A percentile compares a stretch with the other conserved stretches of the same genome.
These are phyloP conservation scores for Microcyclosporella mali DNA, from an alignment of 2,329 filamentous ascomycete species.

Conservation along the genomic window DNA sequence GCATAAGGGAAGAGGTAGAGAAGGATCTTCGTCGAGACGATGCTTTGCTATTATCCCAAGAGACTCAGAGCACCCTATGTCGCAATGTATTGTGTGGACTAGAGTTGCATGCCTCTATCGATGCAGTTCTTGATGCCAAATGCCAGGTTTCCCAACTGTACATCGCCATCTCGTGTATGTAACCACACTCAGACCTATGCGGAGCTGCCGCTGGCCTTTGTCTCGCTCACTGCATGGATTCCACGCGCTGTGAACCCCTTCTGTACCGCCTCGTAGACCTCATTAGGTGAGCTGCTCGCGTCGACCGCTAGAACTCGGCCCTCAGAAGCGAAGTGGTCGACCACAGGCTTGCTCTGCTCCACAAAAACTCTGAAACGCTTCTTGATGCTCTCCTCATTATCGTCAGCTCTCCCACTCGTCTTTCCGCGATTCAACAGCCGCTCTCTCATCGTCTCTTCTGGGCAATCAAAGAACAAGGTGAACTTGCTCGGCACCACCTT, in stretches of 20 bases:
- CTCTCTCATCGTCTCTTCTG: slow-evolving; percentile 79
- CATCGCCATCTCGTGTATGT: too few relatives aligned
- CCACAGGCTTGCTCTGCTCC: slow-evolving; percentile 96
- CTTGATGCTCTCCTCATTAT: slow-evolving; percentile 91
- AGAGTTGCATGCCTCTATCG: too few relatives aligned
- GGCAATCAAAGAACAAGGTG: slow-evolving; percentile 91
- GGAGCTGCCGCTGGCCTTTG: slow-evolving; percentile 2
- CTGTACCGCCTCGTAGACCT: slow-evolving; percentile 54
- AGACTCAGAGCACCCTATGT: too few relatives aligned
- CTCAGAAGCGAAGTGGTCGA: slow-evolving; percentile 72
- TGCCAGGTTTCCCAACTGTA: too few relatives aligned
- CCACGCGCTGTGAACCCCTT: slow-evolving; percentile 42
- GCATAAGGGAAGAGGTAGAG: too few relatives aligned
- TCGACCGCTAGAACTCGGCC: slow-evolving; percentile 74
- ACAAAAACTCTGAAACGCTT: slow-evolving; percentile 94
- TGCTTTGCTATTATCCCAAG: too few relatives aligned
- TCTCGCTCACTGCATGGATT: slow-evolving; percentile 14
- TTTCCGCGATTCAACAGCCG: slow-evolving; percentile 82
- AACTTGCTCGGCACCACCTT: slow-evolving; percentile 76
- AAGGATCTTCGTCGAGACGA: too few relatives aligned
- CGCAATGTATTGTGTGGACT: too few relatives aligned
- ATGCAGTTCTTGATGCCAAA: too few relatives aligned
- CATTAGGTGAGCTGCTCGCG: slow-evolving; percentile 62
- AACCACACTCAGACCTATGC: background rate
- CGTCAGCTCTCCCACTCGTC: slow-evolving; percentile 84